Conservation (phyloP, 176 grass and related monocot genomes). For the Tillandsia fasciculata region DNA sequence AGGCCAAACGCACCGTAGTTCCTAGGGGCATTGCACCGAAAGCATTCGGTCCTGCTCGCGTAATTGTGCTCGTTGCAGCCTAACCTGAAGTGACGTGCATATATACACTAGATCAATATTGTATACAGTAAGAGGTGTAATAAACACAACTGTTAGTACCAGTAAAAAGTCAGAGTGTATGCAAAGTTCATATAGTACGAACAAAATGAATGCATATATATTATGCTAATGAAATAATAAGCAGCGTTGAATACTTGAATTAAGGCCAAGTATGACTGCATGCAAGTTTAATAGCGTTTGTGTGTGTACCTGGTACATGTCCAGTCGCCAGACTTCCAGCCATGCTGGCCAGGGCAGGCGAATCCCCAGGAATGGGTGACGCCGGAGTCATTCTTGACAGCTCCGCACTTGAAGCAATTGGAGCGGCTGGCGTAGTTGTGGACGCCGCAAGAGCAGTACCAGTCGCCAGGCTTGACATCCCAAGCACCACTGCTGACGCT, state of each 20-base stretch:
- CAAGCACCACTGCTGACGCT: constrained; percentile 24
- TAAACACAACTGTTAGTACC: no score
- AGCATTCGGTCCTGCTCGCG: constrained; percentile 75
- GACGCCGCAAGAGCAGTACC: constrained; percentile 70
- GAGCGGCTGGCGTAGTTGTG: constrained; percentile 70
- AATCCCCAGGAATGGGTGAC: constrained; percentile 68
- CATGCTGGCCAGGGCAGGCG: constrained; percentile 30
- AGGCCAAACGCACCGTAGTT: constrained; percentile 35
- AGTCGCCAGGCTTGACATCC: constrained; percentile 92
- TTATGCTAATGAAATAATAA: no score
- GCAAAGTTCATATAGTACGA: no score
- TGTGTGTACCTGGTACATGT: constrained; percentile 56
- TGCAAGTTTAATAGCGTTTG: background rate
- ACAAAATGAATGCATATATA: no score
- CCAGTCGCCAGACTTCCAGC: constrained; percentile 88
- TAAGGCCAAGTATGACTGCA: no score
- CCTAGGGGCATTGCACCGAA: constrained; percentile 61
- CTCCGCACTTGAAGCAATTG: constrained; percentile 76
- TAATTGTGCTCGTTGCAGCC: constrained; percentile 79
- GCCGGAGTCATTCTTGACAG: constrained; percentile 56
- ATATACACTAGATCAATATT: background rate
- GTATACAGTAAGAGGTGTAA: background rate
- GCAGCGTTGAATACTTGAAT: no score
- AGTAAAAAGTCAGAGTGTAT: no score
- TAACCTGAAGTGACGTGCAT: constrained; percentile 13